These are phyloP conservation scores for Aspergillus pseudoterreus DNA, from an alignment of 2,329 filamentous ascomycete species.

Conservation along the genomic window DNA sequence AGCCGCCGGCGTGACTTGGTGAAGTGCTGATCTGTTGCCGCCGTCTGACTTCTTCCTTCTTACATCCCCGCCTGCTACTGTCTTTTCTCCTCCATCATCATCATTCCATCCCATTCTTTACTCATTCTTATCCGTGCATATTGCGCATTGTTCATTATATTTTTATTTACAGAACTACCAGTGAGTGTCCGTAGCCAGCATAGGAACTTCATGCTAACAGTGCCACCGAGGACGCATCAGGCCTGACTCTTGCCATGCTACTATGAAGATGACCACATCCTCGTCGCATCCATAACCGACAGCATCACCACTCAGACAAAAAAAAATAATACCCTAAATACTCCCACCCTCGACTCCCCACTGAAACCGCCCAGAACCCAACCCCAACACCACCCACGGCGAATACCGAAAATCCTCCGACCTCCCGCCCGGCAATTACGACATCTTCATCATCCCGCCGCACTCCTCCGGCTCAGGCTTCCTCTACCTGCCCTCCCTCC, in stretches of 20 bases:
- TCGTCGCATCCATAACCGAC: constrained; percentile 1
- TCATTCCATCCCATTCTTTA: background rate
- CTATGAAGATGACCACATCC: constrained; percentile 28
- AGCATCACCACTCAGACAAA: background rate
- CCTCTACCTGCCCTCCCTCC: constrained; percentile 86
- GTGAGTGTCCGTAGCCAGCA: background rate
- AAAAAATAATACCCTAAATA: no score
- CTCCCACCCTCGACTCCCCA: no score
- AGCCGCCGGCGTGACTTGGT: background rate
- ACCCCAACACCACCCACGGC: constrained; percentile 63
- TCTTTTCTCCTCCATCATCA: background rate
- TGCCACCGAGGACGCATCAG: constrained; percentile 23
- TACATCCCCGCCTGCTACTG: background rate
- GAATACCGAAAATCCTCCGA: constrained; percentile 49
- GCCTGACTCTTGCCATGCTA: constrained; percentile 25
- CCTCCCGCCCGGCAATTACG: constrained; percentile 84
- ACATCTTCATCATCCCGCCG: constrained; percentile 94
- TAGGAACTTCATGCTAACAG: background rate
- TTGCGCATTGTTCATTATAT: background rate
- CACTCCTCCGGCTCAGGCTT: constrained; percentile 87
- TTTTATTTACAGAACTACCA: background rate
- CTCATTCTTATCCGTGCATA: background rate
- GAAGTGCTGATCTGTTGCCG: background rate
- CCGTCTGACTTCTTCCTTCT: background rate
- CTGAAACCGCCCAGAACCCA: constrained; percentile 25